Evolutionary conservation across 73 alveolate genomes (phyloP).

Genomic region (Paramecium bursaria): DNA sequence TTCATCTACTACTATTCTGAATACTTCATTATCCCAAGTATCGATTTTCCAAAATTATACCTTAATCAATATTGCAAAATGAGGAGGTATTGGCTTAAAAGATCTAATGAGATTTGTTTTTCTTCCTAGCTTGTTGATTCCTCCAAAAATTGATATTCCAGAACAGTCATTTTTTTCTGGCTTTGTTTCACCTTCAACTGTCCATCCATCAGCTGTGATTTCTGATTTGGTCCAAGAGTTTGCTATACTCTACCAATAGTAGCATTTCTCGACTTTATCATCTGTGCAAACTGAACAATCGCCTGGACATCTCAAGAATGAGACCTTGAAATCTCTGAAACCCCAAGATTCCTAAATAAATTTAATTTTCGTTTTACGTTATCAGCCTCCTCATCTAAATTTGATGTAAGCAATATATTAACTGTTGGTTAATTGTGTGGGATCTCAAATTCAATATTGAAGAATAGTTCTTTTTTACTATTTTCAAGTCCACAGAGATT

Average conservation of each 20-base stretch:
- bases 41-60: constrained; percentile 59
- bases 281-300: constrained; percentile 47
- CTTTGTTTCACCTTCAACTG: constrained; percentile 53
- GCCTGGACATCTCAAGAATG: constrained; percentile 40
- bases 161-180: constrained; percentile 54
- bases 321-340: constrained; percentile 48
- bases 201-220: constrained; percentile 53
- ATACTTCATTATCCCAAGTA: constrained; percentile 60
- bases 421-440: constrained; percentile 56
- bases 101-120: constrained; percentile 34
- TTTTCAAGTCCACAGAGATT: constrained; percentile 25
- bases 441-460: constrained; percentile 46
- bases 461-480: constrained; percentile 6
- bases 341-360: constrained; percentile 33
- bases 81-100: constrained; percentile 25
- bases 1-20: constrained; percentile 21
- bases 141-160: constrained; percentile 39
- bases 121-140: constrained; percentile 46
- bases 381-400: constrained; percentile 55
- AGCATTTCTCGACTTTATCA: constrained; percentile 21
- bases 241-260: constrained; percentile 38
- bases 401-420: constrained; percentile 38
- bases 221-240: constrained; percentile 23
- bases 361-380: too few species aligned
- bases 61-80: not conserved